A percentile compares a stretch with the other conserved stretches of the same genome.
phyloP scores from a whole-genome alignment of 108 stramenopile species.

The Fragilariopsis cylindrus region DNA sequence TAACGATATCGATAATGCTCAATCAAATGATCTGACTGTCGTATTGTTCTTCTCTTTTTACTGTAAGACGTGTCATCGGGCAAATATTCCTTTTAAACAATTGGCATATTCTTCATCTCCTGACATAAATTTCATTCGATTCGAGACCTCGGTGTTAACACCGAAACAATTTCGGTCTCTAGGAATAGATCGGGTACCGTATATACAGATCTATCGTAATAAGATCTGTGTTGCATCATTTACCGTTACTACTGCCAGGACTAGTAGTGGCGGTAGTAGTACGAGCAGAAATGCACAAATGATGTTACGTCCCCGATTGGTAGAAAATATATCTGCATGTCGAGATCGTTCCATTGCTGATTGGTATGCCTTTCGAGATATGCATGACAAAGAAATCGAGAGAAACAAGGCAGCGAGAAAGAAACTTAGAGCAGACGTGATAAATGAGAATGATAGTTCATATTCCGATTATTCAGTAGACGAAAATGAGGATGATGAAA shows the following conservation, averaged over 20 bases:
- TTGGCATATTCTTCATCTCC: slow-evolving; percentile 2
- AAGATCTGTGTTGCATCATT: slow-evolving; percentile 16
- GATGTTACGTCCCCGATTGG: background rate
- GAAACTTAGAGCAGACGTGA: background rate
- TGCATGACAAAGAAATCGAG: slow-evolving; percentile 5
- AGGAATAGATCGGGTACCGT: slow-evolving; percentile 17
- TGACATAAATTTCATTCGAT: background rate
- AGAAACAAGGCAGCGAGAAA: background rate
- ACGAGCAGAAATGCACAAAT: background rate
- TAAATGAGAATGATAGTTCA: background rate
- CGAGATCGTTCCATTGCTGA: background rate
- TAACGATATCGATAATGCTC: slow-evolving; percentile 3
- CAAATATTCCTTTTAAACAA: slow-evolving; percentile 18
- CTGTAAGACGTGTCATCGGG: slow-evolving; percentile 18
- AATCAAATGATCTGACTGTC: slow-evolving; percentile 12
- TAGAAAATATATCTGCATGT: slow-evolving; percentile 1
- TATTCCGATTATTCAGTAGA: background rate
- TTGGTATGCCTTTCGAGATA: background rate
- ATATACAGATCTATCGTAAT: slow-evolving; percentile 21
- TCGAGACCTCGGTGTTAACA: slow-evolving; percentile 19
- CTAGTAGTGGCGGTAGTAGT: background rate
- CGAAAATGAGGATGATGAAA: background rate
- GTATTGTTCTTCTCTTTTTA: slow-evolving; percentile 20
- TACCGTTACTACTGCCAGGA: background rate
- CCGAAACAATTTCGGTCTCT: slow-evolving; percentile 10